phyloP scores from a whole-genome alignment of 352 stramenopile genomes.

The Pythium scleroteichum region DNA sequence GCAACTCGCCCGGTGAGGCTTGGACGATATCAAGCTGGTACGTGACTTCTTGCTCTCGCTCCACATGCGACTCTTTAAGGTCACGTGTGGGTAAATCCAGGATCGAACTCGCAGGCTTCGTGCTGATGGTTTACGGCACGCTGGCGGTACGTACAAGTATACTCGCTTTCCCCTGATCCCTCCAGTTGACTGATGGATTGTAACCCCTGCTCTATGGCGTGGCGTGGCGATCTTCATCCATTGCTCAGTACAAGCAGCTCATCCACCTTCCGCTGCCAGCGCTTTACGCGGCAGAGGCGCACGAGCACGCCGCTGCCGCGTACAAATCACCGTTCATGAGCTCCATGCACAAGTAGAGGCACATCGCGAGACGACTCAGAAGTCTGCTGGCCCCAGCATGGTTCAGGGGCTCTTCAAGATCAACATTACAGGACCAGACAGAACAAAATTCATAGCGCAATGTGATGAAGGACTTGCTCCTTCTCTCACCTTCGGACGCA shows the following conservation, averaged over 20 bases:
- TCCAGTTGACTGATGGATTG: neutral
- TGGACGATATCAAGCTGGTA: constrained; percentile 78
- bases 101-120: constrained; percentile 73
- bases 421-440: constrained; percentile 1
- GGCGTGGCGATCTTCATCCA: neutral
- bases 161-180: constrained; percentile 3
- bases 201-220: neutral
- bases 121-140: constrained; percentile 80
- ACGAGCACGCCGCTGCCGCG: constrained; percentile 33
- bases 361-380: neutral
- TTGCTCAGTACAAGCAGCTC: constrained; percentile 79
- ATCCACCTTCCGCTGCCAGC: constrained; percentile 44
- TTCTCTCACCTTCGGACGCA: constrained; percentile 1
- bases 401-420: neutral
- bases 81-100: constrained; percentile 22
- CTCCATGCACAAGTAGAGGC: constrained; percentile 65
- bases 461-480: neutral
- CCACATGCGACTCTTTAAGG: no score
- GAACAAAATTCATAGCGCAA: neutral
- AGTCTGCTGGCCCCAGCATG: neutral
- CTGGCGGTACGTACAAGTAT: constrained; percentile 50
- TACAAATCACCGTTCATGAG: constrained; percentile 81
- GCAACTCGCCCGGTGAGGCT: constrained; percentile 59
- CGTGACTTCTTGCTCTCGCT: constrained; percentile 12
- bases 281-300: constrained; percentile 58